Evolutionary conservation across 2,329 filamentous ascomycete species (phyloP).

Genomic region (Pseudocercospora cruenta): DNA sequence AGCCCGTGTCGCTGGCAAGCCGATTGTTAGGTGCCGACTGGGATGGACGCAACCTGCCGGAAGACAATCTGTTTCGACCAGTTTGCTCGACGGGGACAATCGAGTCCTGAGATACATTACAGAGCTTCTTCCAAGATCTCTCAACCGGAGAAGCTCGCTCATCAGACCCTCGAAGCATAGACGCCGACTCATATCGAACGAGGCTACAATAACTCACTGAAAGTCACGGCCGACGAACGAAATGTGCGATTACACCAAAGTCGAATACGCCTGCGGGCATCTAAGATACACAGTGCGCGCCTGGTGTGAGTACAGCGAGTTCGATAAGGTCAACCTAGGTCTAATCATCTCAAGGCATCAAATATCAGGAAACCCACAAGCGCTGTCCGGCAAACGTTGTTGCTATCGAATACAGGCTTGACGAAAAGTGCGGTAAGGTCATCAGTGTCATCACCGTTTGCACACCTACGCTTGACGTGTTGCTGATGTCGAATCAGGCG

Average conservation of each 20-base stretch:
- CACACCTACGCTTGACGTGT: neutral
- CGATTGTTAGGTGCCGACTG: conserved; percentile 20
- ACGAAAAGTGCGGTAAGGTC: conserved; percentile 52
- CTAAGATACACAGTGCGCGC: conserved; percentile 59
- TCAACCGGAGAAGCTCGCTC: neutral
- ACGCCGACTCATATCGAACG: neutral
- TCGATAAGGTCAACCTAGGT: neutral
- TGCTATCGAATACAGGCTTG: conserved; percentile 54
- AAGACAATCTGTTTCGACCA: conserved; percentile 22
- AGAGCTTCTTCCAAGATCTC: neutral
- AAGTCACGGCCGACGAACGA: conserved; percentile 15
- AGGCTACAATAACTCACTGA: neutral
- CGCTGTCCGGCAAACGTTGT: conserved; percentile 60
- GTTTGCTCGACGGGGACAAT: conserved; percentile 23
- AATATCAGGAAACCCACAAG: conserved; percentile 58
- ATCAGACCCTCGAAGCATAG: neutral
- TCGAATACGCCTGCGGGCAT: conserved; percentile 61
- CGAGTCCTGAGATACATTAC: neutral
- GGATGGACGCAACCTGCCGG: conserved; percentile 22
- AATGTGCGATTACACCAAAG: conserved; percentile 65
- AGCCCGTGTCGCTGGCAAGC: conserved; percentile 18
- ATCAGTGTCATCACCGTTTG: neutral
- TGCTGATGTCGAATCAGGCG: conserved; percentile 20
- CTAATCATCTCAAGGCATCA: conserved; percentile 37
- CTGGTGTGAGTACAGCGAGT: conserved; percentile 51